phyloP scores from a whole-genome alignment of 805 yeast species.

The Candida nanaspora region DNA sequence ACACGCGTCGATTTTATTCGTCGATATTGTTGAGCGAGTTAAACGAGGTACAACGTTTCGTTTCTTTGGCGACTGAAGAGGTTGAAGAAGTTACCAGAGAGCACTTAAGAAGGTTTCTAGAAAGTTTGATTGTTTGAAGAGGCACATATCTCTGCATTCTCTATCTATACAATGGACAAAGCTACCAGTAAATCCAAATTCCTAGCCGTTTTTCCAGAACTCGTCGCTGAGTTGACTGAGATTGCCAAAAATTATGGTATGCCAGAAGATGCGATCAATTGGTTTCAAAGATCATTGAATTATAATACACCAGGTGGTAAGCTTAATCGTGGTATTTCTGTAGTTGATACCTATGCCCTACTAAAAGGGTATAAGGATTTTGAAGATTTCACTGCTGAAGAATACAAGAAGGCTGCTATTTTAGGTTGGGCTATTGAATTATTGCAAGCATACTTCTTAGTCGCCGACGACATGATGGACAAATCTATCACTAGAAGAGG shows the following conservation, averaged over 20 bases:
- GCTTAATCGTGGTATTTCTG: constrained; percentile 92
- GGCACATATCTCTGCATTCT: too few species aligned
- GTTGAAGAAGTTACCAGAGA: too few species aligned
- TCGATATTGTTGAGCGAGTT: too few species aligned
- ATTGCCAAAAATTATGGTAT: constrained; percentile 64
- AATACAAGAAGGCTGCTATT: constrained; percentile 78
- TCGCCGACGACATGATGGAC: constrained; percentile 99
- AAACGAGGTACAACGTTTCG: too few species aligned
- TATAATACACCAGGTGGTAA: constrained; percentile 97
- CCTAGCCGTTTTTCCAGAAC: constrained; percentile 60
- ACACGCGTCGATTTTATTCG: constrained; percentile 1
- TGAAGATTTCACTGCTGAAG: constrained; percentile 56
- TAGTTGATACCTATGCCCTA: constrained; percentile 83
- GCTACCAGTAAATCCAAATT: constrained; percentile 45
- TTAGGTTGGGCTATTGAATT: constrained; percentile 95
- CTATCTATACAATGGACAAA: constrained; percentile 23
- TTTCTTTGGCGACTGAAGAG: too few species aligned
- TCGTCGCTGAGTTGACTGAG: constrained; percentile 68
- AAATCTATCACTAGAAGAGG: constrained; percentile 94
- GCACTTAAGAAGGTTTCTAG: too few species aligned
- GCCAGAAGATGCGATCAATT: constrained; percentile 77
- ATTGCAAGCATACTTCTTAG: constrained; percentile 92
- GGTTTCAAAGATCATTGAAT: constrained; percentile 69
- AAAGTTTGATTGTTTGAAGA: background rate
- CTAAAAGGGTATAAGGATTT: constrained; percentile 54